Evolutionary conservation across 345 rosid species (phyloP).

Genomic region (Rhodamnia argentea): DNA sequence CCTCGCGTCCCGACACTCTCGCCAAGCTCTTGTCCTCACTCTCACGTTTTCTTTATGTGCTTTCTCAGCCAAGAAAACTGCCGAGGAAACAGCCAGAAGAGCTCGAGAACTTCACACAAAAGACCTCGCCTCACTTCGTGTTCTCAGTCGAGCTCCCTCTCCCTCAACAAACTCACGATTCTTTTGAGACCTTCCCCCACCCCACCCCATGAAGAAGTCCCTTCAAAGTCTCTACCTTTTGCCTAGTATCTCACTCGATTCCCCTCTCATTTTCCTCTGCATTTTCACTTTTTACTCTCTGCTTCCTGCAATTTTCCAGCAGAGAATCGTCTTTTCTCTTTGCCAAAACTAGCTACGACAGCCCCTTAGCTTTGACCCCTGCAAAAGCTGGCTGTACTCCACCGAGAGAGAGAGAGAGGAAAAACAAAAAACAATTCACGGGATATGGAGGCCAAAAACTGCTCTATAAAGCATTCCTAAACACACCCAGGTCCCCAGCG

Average conservation of each 20-base stretch:
- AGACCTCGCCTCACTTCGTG: neutral
- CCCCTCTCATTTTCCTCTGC: neutral
- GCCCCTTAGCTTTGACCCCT: neutral
- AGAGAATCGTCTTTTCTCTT: neutral
- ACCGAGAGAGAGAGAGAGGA: neutral
- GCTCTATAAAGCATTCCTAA: too few relatives aligned
- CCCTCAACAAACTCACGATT: neutral
- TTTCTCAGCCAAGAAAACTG: neutral
- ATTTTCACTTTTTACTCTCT: neutral
- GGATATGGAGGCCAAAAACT: too few relatives aligned
- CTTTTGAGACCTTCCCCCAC: neutral
- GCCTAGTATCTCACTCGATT: neutral
- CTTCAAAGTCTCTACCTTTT: neutral
- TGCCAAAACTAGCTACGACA: neutral
- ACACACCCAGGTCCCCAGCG: too few relatives aligned
- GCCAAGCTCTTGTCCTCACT: neutral
- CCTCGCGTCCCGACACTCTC: neutral
- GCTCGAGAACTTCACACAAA: neutral
- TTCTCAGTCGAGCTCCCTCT: neutral
- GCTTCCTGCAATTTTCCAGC: neutral
- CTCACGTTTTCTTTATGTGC: neutral
- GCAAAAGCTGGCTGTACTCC: neutral
- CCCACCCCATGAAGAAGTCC: neutral
- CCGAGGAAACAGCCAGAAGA: neutral
- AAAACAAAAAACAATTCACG: too few relatives aligned